Base-by-base conservation (phyloP, 139 green algal species). In the Chlorella ohadii region DNA sequence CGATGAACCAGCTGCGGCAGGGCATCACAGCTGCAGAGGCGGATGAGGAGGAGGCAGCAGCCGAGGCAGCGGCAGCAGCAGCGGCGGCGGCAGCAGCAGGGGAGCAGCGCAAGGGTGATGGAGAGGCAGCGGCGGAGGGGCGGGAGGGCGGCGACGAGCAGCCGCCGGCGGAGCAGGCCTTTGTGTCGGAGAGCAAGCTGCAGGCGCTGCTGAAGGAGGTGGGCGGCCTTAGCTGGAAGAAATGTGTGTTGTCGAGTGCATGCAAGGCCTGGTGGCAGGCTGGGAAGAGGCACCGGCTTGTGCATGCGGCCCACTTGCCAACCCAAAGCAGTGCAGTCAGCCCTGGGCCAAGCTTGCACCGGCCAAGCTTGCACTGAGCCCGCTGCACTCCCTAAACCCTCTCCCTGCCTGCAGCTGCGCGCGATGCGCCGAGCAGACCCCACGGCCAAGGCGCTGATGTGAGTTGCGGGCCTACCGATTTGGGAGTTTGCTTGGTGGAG, bases 361-460 rank as follows among this genome's bases (percentile, higher is more conserved):
- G n/a, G n/a, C n/a, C n/a, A n/a, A n/a, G n/a, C n/a, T n/a, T 51
- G 44, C 44, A 51, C 44, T 51, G 44, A n/a, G n/a, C 44, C 44
- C 6, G 44, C 44, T 51, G 6, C 44, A 51, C 44, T 51, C 44
- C 9, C 44, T 51, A 51, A 51, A 38, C 7, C 39, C 4, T 59
- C 77, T 41, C 38, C 27, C 44, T 57, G 39, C 33, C 39, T 63
- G 88, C 79, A 91, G 89, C 85, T 96, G 85, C 59, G 68, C 28
- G 81, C 80, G 12, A 95, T 97, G 93, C 89, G 91, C 11, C 87
- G 72, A 17, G 34, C 47, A 25, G 89, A 96, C 76, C 68, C 86
- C 34, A 81, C 57, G 34, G 88, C 88, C 87, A 96, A 96, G 87
- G 92, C 92, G 23, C 89, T 96, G 36, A 87, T 96, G 68, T 75